A percentile compares a stretch with the other conserved stretches of the same genome.
phyloP scores from a whole-genome alignment of 2,329 filamentous ascomycete genomes.

The Aspergillus sergii region DNA sequence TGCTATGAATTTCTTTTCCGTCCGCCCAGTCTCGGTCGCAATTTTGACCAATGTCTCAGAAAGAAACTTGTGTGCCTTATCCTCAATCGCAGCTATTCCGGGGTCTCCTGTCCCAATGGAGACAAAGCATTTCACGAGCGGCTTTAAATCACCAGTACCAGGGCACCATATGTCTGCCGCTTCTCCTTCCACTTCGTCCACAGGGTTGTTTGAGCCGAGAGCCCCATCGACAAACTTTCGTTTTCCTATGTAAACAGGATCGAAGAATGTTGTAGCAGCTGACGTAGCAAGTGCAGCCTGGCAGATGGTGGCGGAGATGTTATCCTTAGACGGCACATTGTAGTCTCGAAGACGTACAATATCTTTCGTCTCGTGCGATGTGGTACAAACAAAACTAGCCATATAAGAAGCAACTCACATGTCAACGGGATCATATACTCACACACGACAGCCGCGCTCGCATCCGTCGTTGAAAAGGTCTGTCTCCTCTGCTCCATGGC shows the following conservation, averaged over 20 bases:
- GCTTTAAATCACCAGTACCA: background rate
- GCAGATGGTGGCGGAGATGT: constrained; percentile 30
- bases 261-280: constrained; percentile 45
- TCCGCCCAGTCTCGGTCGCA: background rate
- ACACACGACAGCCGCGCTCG: background rate
- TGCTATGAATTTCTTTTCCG: background rate
- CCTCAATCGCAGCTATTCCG: background rate
- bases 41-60: background rate
- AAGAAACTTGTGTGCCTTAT: background rate
- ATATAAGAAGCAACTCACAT: background rate
- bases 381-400: background rate
- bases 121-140: background rate
- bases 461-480: background rate
- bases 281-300: constrained; percentile 49
- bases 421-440: background rate
- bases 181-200: background rate
- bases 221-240: constrained; percentile 48
- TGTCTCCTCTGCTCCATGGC: background rate
- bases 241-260: constrained; percentile 38
- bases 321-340: background rate
- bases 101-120: background rate
- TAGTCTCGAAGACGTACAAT: background rate
- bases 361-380: background rate
- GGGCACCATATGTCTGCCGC: background rate
- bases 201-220: constrained; percentile 48